These are phyloP conservation scores for Arachis stenosperma DNA, from an alignment of 306 rosid genomes.

Conservation along the genomic window DNA sequence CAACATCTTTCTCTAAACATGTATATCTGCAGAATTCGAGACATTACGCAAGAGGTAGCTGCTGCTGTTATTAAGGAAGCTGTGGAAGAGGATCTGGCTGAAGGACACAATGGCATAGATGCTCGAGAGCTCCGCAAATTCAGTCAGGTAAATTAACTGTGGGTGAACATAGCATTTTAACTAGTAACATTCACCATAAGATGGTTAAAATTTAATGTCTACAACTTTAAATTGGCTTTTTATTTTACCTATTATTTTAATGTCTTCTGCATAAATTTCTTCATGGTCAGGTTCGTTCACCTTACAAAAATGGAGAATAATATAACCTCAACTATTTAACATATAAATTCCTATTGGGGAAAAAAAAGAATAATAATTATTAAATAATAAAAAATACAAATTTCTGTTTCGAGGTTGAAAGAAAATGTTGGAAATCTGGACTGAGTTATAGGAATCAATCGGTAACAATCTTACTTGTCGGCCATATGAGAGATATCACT, in stretches of 20 bases:
- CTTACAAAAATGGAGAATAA: not conserved
- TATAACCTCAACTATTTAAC: not conserved
- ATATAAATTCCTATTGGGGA: not conserved
- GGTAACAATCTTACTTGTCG: too few species aligned
- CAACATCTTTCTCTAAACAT: slow-evolving; percentile 37
- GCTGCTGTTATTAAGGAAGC: slow-evolving; percentile 94
- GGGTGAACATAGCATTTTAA: not conserved
- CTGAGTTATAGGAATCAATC: too few species aligned
- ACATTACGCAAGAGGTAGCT: slow-evolving; percentile 90
- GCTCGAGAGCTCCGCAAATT: slow-evolving; percentile 80
- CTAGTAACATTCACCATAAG: slow-evolving; percentile 16
- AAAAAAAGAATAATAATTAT: not conserved
- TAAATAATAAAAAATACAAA: not conserved
- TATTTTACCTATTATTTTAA: not conserved
- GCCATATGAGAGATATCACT: too few species aligned
- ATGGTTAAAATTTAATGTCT: slow-evolving; percentile 3
- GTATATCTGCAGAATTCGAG: slow-evolving; percentile 78
- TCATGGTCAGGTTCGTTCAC: not conserved
- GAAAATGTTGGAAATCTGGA: not conserved
- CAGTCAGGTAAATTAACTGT: slow-evolving; percentile 52
- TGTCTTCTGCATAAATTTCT: not conserved
- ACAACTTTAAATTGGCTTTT: too few species aligned
- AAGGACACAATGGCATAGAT: slow-evolving; percentile 85
- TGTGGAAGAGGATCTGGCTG: slow-evolving; percentile 84
- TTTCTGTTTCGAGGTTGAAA: not conserved